Conservation (phyloP, 331 rosid species). For the Telfairia occidentalis region DNA sequence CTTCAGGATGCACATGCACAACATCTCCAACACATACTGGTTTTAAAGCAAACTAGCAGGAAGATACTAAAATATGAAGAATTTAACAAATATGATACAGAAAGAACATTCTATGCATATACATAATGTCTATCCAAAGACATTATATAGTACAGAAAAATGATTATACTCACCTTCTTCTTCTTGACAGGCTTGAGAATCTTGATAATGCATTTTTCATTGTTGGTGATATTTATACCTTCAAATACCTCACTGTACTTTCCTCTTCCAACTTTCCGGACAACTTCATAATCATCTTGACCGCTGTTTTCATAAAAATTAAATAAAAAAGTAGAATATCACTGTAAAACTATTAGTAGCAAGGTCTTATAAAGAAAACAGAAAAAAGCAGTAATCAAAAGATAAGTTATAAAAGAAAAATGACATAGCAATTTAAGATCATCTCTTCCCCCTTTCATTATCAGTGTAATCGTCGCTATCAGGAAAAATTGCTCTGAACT, state of each 20-base stretch:
- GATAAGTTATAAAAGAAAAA: background rate
- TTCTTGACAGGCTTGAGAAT: conserved; percentile 40
- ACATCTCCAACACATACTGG: background rate
- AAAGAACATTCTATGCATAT: background rate
- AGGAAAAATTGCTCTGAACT: background rate
- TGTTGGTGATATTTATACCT: conserved; percentile 29
- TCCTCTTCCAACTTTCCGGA: conserved; percentile 38
- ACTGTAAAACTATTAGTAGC: background rate
- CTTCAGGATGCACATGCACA: background rate
- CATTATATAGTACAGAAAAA: background rate
- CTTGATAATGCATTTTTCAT: conserved; percentile 31
- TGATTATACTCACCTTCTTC: conserved; percentile 23
- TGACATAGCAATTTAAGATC: background rate
- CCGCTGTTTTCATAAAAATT: conserved; percentile 11
- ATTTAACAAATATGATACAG: background rate
- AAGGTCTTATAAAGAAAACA: background rate
- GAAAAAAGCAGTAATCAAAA: background rate
- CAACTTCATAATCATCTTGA: conserved; percentile 38
- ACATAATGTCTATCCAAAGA: background rate
- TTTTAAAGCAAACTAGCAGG: background rate
- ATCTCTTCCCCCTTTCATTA: background rate
- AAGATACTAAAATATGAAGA: background rate
- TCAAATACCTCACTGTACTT: conserved; percentile 39
- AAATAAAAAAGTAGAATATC: background rate
- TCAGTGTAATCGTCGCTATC: background rate